Conservation (phyloP, 352 stramenopile species). For the Phytophthora fragariae region DNA sequence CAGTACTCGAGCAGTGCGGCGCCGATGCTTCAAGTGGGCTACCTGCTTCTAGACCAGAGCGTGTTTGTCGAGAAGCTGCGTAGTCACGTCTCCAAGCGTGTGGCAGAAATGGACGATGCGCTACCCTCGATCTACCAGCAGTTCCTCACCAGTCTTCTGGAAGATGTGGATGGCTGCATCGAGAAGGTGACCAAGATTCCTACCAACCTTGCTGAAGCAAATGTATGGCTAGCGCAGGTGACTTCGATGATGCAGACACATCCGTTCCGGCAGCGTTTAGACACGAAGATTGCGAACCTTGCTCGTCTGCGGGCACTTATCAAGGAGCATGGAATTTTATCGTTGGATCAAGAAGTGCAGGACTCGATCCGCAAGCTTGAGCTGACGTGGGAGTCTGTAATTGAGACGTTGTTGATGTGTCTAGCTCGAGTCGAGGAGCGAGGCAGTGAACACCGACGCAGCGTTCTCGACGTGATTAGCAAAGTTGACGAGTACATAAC, state of each 20-base stretch:
- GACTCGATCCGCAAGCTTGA: slow-evolving; percentile 57
- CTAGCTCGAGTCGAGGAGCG: slow-evolving; percentile 64
- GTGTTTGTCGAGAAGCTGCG: slow-evolving; percentile 47
- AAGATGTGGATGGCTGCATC: slow-evolving; percentile 60
- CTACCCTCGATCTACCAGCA: slow-evolving; percentile 63
- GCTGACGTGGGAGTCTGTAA: slow-evolving; percentile 67
- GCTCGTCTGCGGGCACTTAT: slow-evolving; percentile 50
- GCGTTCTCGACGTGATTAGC: slow-evolving; percentile 53
- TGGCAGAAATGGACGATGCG: slow-evolving; percentile 50
- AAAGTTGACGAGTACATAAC: slow-evolving; percentile 58
- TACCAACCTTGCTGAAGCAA: slow-evolving; percentile 55
- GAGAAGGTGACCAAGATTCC: slow-evolving; percentile 71
- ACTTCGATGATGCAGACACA: slow-evolving; percentile 64
- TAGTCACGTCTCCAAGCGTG: slow-evolving; percentile 36
- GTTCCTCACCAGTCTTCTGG: slow-evolving; percentile 54
- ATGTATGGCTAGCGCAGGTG: slow-evolving; percentile 57
- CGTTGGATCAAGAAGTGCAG: slow-evolving; percentile 18
- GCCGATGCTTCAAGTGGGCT: slow-evolving; percentile 54
- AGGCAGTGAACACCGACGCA: slow-evolving; percentile 70
- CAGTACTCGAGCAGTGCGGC: slow-evolving; percentile 43
- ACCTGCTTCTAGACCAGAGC: slow-evolving; percentile 64
- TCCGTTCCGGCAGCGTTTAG: slow-evolving; percentile 55
- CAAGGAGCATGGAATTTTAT: slow-evolving; percentile 31
- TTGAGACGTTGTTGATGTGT: slow-evolving; percentile 70
- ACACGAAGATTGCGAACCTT: slow-evolving; percentile 65